These are phyloP conservation scores for Chaetomiaceae sp. DNA, from an alignment of 2,329 filamentous ascomycete species.

Conservation along the genomic window DNA sequence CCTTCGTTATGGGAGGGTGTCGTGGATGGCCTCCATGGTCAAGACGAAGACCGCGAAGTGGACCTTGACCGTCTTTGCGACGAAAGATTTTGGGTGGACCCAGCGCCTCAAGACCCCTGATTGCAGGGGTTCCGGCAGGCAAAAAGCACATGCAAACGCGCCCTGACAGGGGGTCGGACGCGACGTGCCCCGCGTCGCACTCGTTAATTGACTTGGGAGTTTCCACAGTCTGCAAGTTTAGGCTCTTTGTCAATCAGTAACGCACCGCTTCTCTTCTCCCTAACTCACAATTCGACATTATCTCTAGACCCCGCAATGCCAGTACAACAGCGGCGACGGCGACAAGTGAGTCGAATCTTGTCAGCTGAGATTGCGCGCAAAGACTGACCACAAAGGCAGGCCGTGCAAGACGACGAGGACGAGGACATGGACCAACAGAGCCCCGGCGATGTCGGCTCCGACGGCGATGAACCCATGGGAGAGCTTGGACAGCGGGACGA, in stretches of 20 bases:
- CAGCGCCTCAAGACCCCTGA: neutral
- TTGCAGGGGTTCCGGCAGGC: conserved; percentile 12
- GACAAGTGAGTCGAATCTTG: conserved; percentile 9
- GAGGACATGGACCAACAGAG: conserved; percentile 20
- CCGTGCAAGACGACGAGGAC: conserved; percentile 20
- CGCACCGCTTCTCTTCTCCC: neutral
- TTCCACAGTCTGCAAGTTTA: neutral
- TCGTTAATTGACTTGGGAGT: conserved; percentile 2
- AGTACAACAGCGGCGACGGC: conserved; percentile 17
- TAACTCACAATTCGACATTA: too few species aligned
- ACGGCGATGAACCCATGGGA: conserved; percentile 38
- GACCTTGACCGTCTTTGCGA: conserved; percentile 6
- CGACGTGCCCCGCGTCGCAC: conserved; percentile 10
- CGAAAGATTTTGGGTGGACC: conserved; percentile 24
- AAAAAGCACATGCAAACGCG: conserved; percentile 9
- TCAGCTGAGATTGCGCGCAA: neutral
- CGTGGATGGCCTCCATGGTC: neutral
- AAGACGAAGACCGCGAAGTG: neutral
- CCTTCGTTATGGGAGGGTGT: neutral
- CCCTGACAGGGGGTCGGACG: neutral
- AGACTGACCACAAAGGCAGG: conserved; percentile 1
- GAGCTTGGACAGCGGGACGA: conserved; percentile 29
- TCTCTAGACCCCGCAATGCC: conserved; percentile 17
- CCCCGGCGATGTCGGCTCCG: conserved; percentile 20
- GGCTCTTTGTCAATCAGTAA: too few species aligned